Percentiles rank a stretch among this genome's conserved stretches.
phyloP scores from a whole-genome alignment of 1,284 basidiomycete genomes.

The Coniferiporia sulphurascens region DNA sequence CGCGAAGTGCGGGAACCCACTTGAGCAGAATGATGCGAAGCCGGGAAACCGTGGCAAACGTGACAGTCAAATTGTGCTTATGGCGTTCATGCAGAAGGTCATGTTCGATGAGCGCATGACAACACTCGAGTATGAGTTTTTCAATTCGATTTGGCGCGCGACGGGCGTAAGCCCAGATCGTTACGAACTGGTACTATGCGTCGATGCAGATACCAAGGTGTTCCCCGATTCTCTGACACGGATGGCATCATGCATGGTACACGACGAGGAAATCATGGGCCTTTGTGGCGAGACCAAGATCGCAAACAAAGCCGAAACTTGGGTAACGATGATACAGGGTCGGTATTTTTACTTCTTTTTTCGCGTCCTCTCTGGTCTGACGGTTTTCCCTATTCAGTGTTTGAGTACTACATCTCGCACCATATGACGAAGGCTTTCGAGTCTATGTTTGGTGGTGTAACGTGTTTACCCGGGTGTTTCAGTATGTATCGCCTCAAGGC shows the following conservation, averaged over 20 bases:
- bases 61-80: conserved; percentile 95
- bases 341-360: conserved; percentile 25
- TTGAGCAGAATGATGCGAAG: conserved; percentile 85
- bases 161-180: conserved; percentile 96
- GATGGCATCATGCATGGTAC: conserved; percentile 93
- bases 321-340: conserved; percentile 99
- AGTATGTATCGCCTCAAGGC: conserved; percentile 99
- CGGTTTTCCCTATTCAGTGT: conserved; percentile 50
- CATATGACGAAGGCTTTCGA: conserved; percentile 99
- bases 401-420: conserved; percentile 99
- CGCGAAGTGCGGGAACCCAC: conserved; percentile 90
- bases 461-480: conserved; percentile 98
- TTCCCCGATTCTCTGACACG: conserved; percentile 91
- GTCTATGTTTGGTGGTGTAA: conserved; percentile 99
- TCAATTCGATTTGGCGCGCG: conserved; percentile 93
- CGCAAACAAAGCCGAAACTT: conserved; percentile 96
- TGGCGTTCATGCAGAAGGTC: conserved; percentile 97
- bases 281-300: conserved; percentile 99
- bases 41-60: conserved; percentile 99
- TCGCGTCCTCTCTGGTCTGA: conserved; percentile 18
- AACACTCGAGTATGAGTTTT: conserved; percentile 98
- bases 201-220: conserved; percentile 98
- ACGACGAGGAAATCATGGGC: conserved; percentile 97
- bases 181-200: conserved; percentile 94
- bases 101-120: conserved; percentile 99